Evolutionary conservation across 768 basidiomycete genomes (phyloP).

Genomic region (Hygrocybe punicea): DNA sequence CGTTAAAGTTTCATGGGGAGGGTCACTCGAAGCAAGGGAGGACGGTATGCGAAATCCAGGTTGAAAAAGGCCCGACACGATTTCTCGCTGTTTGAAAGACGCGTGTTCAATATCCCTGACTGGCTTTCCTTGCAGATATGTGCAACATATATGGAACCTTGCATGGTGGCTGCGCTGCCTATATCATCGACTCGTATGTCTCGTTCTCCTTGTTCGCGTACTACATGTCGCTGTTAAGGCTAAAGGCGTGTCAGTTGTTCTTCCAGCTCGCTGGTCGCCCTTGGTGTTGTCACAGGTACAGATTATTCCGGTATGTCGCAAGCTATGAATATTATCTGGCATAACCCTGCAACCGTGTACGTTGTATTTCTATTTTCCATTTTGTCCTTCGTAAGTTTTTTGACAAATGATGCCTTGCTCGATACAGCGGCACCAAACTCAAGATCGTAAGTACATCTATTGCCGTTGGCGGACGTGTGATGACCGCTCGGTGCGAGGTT

Average conservation of each 20-base stretch:
- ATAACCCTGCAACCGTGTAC: constrained; percentile 40
- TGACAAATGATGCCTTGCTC: background rate
- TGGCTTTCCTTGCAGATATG: constrained; percentile 45
- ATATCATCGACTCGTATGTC: constrained; percentile 53
- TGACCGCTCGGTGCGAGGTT: constrained; percentile 46
- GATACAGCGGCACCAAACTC: constrained; percentile 40
- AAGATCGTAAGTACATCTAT: constrained; percentile 43
- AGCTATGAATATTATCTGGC: constrained; percentile 51
- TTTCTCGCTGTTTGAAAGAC: too few species aligned
- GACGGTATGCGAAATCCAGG: constrained; percentile 40
- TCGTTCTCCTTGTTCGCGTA: background rate
- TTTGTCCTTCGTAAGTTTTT: background rate
- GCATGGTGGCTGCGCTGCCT: constrained; percentile 58
- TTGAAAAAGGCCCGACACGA: constrained; percentile 33
- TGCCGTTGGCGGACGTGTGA: constrained; percentile 40
- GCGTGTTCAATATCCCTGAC: background rate
- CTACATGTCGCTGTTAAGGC: background rate
- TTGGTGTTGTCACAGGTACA: constrained; percentile 38
- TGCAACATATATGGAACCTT: constrained; percentile 46
- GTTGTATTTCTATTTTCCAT: constrained; percentile 12
- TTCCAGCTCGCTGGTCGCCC: constrained; percentile 40
- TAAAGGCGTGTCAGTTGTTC: constrained; percentile 37
- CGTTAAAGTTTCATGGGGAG: constrained; percentile 20
- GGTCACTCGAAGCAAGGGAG: constrained; percentile 24
- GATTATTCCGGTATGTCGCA: constrained; percentile 50